phyloP scores from a whole-genome alignment of 306 rosid genomes.

The Canavalia ensiformis region DNA sequence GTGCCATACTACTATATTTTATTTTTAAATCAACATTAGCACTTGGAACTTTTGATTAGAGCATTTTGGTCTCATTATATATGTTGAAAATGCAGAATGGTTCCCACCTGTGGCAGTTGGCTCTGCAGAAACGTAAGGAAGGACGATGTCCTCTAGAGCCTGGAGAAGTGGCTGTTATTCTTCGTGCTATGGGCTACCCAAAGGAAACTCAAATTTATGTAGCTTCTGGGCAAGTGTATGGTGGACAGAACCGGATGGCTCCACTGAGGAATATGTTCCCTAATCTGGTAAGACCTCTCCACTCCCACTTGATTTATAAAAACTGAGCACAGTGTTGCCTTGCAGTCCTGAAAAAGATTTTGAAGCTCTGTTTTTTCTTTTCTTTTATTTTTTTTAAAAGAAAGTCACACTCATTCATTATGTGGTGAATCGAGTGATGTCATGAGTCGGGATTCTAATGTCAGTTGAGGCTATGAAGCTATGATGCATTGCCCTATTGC shows the following conservation, averaged over 20 bases:
- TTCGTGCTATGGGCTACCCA: conserved; percentile 97
- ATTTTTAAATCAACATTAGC: conserved; percentile 28
- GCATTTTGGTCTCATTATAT: conserved; percentile 39
- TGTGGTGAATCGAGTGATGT: conserved; percentile 15
- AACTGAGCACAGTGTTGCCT: conserved; percentile 29
- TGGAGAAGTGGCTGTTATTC: conserved; percentile 98
- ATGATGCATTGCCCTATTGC: conserved; percentile 15
- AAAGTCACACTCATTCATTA: conserved; percentile 12
- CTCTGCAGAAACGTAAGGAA: conserved; percentile 98
- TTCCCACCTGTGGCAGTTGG: conserved; percentile 98
- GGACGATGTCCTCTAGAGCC: conserved; percentile 99
- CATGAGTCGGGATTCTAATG: conserved; percentile 12
- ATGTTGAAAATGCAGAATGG: conserved; percentile 82
- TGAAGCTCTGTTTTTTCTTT: not conserved
- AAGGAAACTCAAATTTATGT: conserved; percentile 99
- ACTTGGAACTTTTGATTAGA: conserved; percentile 36
- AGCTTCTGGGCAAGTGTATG: conserved; percentile 99
- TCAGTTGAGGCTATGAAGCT: conserved; percentile 34
- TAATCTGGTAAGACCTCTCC: conserved; percentile 68
- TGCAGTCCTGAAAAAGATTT: conserved; percentile 1
- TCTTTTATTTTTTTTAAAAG: conserved; percentile 10
- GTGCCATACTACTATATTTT: conserved; percentile 55
- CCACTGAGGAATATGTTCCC: conserved; percentile 97
- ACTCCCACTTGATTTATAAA: conserved; percentile 12
- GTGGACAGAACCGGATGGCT: conserved; percentile 99